Conservation (phyloP, 1,284 basidiomycete species). For the Puccinia hordei region DNA sequence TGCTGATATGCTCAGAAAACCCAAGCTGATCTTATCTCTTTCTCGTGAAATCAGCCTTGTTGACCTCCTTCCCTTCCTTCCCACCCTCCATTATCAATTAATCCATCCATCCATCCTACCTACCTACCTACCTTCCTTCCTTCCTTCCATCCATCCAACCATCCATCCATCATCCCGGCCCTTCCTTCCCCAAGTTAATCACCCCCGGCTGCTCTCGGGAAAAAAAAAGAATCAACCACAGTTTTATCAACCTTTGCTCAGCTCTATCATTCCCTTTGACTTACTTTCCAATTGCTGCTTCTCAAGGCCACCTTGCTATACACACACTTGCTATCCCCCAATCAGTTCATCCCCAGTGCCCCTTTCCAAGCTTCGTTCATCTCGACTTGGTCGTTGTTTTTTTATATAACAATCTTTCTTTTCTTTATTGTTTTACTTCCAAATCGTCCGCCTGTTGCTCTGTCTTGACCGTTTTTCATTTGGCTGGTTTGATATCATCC, state of each 20-base stretch:
- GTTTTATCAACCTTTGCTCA: background rate
- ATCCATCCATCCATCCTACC: too few species aligned
- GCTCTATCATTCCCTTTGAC: conserved; percentile 8
- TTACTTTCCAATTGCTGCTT: too few species aligned
- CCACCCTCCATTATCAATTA: too few species aligned
- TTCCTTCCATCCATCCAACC: too few species aligned
- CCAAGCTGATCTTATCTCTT: too few species aligned
- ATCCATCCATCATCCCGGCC: too few species aligned
- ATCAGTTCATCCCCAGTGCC: background rate
- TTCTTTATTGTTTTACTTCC: too few species aligned
- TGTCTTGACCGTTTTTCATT: conserved; percentile 22
- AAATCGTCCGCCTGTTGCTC: background rate
- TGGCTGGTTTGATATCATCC: background rate
- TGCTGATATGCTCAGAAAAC: too few species aligned
- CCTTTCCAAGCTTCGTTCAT: background rate
- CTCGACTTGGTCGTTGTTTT: background rate
- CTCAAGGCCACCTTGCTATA: background rate
- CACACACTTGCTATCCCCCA: background rate
- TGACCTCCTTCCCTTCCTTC: too few species aligned
- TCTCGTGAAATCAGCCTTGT: too few species aligned
- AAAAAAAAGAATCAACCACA: too few species aligned
- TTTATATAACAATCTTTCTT: background rate
- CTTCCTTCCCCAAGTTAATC: background rate
- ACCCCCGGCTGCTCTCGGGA: background rate
- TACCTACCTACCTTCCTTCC: too few species aligned